A percentile compares a stretch with the other conserved stretches of the same genome.
phyloP scores from a whole-genome alignment of 2,329 filamentous ascomycete species.

The Calonectria multiphialidica region DNA sequence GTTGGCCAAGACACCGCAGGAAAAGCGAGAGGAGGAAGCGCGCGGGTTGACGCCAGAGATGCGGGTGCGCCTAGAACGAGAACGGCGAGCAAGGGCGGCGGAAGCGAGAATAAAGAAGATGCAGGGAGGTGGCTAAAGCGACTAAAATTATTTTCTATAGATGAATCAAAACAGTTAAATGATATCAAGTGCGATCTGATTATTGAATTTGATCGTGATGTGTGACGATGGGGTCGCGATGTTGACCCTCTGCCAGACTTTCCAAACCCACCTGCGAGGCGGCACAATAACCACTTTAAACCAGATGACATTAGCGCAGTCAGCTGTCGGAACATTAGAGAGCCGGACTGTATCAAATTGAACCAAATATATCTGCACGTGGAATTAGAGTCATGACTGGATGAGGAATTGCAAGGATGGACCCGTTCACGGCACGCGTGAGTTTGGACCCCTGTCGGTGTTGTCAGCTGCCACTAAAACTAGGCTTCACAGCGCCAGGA shows the following conservation, averaged over 20 bases:
- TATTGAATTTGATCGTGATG: not conserved
- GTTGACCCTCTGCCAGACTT: not conserved
- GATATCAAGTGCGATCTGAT: not conserved
- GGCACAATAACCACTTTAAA: no score
- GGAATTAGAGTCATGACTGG: not conserved
- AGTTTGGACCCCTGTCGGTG: not conserved
- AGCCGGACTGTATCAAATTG: not conserved
- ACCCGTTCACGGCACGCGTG: not conserved
- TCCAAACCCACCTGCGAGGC: not conserved
- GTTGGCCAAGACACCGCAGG: constrained; percentile 79
- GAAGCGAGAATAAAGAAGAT: constrained; percentile 85
- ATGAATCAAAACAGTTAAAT: not conserved
- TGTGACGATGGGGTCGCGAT: not conserved
- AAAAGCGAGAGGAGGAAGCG: constrained; percentile 85
- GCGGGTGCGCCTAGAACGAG: constrained; percentile 84
- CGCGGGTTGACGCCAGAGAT: constrained; percentile 91
- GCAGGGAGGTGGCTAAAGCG: constrained; percentile 44
- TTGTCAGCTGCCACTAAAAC: not conserved
- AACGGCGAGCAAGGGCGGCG: constrained; percentile 89
- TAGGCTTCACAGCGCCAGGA: not conserved
- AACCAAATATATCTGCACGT: not conserved
- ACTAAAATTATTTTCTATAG: not conserved
- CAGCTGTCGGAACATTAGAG: no score
- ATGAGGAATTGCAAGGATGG: not conserved
- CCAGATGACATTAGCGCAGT: no score